These are phyloP conservation scores for Phytophthora constricta DNA, from an alignment of 352 stramenopile genomes.

Conservation along the genomic window DNA sequence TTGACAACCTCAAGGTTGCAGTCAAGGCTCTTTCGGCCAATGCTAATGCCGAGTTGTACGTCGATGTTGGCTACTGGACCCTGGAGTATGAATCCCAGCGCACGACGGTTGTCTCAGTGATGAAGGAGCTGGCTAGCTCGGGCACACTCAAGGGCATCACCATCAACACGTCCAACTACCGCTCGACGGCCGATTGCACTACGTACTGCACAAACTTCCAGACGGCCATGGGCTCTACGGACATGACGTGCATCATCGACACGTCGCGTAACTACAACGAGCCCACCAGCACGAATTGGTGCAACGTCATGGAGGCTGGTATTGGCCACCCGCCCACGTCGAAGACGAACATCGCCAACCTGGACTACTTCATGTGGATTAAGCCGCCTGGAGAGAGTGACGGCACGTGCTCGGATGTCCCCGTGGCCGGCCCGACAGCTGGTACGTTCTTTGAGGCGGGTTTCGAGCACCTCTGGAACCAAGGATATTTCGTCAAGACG, in stretches of 20 bases:
- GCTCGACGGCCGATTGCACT: slow-evolving; percentile 39
- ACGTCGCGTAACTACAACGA: slow-evolving; percentile 47
- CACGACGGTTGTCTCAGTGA: slow-evolving; percentile 29
- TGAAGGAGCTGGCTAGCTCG: slow-evolving; percentile 40
- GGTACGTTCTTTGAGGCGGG: too few species aligned
- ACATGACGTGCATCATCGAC: slow-evolving; percentile 49
- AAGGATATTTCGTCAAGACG: slow-evolving; percentile 56
- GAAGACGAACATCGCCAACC: slow-evolving; percentile 49
- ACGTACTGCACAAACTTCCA: slow-evolving; percentile 52
- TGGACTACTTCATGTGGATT: slow-evolving; percentile 82
- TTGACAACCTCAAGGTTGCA: slow-evolving; percentile 55
- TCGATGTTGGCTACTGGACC: slow-evolving; percentile 70
- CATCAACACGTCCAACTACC: slow-evolving; percentile 79
- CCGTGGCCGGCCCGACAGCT: too few species aligned
- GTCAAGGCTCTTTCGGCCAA: slow-evolving; percentile 53
- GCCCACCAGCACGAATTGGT: slow-evolving; percentile 51
- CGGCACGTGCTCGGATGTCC: slow-evolving; percentile 48
- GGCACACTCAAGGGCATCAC: slow-evolving; percentile 49
- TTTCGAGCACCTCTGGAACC: slow-evolving; percentile 73
- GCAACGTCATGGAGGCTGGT: slow-evolving; percentile 50
- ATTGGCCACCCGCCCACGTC: slow-evolving; percentile 56
- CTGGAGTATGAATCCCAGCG: slow-evolving; percentile 35
- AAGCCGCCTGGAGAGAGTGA: slow-evolving; percentile 76
- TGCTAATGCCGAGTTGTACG: slow-evolving; percentile 64
- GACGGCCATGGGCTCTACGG: slow-evolving; percentile 32